Base-by-base conservation (phyloP, 2,329 filamentous ascomycete genomes). In the Rachicladosporium sp. region DNA sequence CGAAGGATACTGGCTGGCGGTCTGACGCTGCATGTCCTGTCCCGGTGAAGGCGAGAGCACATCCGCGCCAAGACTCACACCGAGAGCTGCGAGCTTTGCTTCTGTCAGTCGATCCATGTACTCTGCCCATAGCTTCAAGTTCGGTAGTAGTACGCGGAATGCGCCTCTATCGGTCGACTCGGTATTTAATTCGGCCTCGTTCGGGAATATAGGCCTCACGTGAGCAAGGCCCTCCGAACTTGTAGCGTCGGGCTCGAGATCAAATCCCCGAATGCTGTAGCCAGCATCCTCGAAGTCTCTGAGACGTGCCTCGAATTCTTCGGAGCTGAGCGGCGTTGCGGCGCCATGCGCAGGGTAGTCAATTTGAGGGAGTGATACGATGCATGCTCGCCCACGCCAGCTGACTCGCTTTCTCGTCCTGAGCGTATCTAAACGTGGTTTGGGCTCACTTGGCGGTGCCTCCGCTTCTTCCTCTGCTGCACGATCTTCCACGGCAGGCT, bases 71-170 rank as follows among this genome's bases (percentile, higher is more conserved):
- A 84, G 71, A 11, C 78, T 87, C 9, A 96, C 91, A 47, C 91
- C 91, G 40, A 98, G 71, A 37, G 89, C 88, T 44, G 87, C 79
- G 38, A 98, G 70, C 64, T 95, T 98, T 44, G 89, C 86, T 64
- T 98, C 91, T 50, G 84, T 78, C 29, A 96, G 67, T 49, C 82
- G 80, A 40, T 82, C 74, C 43, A 88, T 82, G 59, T 96, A 94
- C 19, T 77, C 69, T 53, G 85, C 81, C 80, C 80, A 84, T 51
- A 75, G 71, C 31, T 79, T 77, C 46, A 81, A 63, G 52, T 85
- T 80, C 2, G 84, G 82, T 43, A 91, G 69, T 15, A 71, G 70
- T 29, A 91, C 79, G 34, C 69, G 57, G n/a, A 66, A 60, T 35
- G 74, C 69, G 50, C 83, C 78, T 37, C 63, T 63, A 6, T 57